Evolutionary conservation across 2,329 filamentous ascomycete species (phyloP).

Genomic region (Penicillium sp.): DNA sequence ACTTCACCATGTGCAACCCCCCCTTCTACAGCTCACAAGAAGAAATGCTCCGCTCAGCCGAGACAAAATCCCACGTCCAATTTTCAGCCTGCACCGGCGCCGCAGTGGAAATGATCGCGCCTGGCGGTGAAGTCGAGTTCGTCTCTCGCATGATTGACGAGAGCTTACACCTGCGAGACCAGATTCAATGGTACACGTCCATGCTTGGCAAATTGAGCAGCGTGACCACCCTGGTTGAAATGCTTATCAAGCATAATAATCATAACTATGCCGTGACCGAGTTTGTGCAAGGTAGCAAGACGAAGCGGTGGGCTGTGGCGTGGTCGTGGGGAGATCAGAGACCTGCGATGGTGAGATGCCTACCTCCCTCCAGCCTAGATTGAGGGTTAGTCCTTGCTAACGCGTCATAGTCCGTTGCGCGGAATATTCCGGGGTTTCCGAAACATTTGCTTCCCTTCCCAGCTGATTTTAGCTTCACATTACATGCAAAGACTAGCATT

Average conservation of each 20-base stretch:
- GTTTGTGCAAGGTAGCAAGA: constrained; percentile 75
- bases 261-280: constrained; percentile 81
- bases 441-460: constrained; percentile 57
- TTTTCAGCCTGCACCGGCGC: constrained; percentile 74
- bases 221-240: constrained; percentile 61
- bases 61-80: constrained; percentile 67
- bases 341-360: constrained; percentile 55
- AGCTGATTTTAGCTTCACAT: constrained; percentile 51
- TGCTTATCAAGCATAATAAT: constrained; percentile 59
- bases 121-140: constrained; percentile 76
- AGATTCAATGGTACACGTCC: constrained; percentile 82
- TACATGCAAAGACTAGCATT: constrained; percentile 26
- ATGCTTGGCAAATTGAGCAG: constrained; percentile 86
- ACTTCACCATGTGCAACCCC: constrained; percentile 92
- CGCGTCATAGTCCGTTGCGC: constrained; percentile 30
- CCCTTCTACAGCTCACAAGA: constrained; percentile 81
- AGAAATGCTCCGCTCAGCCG: constrained; percentile 68
- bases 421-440: constrained; percentile 47
- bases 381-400: neutral
- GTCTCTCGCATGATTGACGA: constrained; percentile 70
- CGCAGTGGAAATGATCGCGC: constrained; percentile 79
- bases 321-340: constrained; percentile 78
- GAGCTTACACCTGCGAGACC: constrained; percentile 59
- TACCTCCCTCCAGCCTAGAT: neutral
- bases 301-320: constrained; percentile 80